Evolutionary conservation across 441 rosid genomes (phyloP).

Genomic region (Adansonia rubrostipa): DNA sequence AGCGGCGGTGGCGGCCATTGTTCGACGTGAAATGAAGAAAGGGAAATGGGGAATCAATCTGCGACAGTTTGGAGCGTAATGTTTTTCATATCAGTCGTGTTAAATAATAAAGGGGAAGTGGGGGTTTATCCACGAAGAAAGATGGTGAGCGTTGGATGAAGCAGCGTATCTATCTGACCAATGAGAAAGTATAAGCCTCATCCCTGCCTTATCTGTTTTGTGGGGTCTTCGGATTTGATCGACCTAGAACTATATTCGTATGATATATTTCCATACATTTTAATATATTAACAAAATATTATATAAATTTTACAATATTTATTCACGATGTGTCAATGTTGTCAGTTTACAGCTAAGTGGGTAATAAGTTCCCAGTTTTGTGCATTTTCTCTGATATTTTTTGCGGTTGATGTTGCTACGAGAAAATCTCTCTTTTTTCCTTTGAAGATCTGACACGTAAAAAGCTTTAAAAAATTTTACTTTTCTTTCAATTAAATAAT

Average conservation of each 20-base stretch:
- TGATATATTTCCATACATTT: too few species aligned
- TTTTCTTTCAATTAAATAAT: not conserved
- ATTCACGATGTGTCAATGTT: too few species aligned
- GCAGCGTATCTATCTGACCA: slow-evolving; percentile 81
- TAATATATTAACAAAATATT: too few species aligned
- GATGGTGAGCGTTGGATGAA: slow-evolving; percentile 52
- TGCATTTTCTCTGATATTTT: not conserved
- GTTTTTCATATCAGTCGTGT: not conserved
- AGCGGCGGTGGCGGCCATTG: slow-evolving; percentile 62
- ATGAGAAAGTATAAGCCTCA: slow-evolving; percentile 46
- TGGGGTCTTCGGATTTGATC: slow-evolving; percentile 21
- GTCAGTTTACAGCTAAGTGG: not conserved
- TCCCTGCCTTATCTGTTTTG: slow-evolving; percentile 66
- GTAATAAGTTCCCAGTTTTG: not conserved
- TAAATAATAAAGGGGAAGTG: slow-evolving; percentile 14
- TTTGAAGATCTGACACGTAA: not conserved
- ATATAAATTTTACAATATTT: too few species aligned
- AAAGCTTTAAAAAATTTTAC: not conserved
- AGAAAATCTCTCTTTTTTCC: slow-evolving; percentile 28
- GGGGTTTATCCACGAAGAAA: slow-evolving; percentile 42
- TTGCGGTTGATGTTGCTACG: slow-evolving; percentile 23
- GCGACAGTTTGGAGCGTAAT: too few species aligned
- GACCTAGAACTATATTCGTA: too few species aligned
- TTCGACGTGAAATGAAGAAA: slow-evolving; percentile 17
- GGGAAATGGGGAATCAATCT: not conserved